Percentiles rank a stretch among this genome's conserved stretches.
Conservation (phyloP, 108 stramenopile species). For the Fragilaria radians region DNA sequence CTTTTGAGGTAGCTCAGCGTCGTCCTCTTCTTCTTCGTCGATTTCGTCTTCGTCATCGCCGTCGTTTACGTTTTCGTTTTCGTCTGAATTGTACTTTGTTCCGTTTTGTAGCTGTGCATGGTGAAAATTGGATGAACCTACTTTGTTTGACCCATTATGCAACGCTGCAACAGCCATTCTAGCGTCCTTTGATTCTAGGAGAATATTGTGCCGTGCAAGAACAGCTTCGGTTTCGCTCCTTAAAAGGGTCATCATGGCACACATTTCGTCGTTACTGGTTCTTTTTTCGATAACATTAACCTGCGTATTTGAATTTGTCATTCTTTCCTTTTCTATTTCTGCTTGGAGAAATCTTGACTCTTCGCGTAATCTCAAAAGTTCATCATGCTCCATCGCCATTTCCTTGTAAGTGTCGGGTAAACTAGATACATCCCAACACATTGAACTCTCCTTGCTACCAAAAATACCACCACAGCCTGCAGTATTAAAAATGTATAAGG, state of each 20-base stretch:
- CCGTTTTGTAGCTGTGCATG: background rate
- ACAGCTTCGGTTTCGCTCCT: slow-evolving; percentile 87
- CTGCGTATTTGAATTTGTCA: slow-evolving; percentile 48
- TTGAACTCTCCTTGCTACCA: slow-evolving; percentile 21
- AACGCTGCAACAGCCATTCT: slow-evolving; percentile 42
- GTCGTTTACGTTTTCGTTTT: slow-evolving; percentile 7
- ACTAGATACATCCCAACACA: slow-evolving; percentile 51
- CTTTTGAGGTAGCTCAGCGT: background rate
- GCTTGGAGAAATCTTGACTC: slow-evolving; percentile 43
- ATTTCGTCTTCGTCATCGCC: slow-evolving; percentile 12
- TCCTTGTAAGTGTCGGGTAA: slow-evolving; percentile 35
- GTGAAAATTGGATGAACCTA: too few species aligned
- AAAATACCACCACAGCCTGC: slow-evolving; percentile 6
- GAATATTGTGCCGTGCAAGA: slow-evolving; percentile 64
- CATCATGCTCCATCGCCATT: slow-evolving; percentile 19
- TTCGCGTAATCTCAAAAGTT: slow-evolving; percentile 24
- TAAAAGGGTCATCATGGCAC: slow-evolving; percentile 69
- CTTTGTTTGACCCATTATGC: slow-evolving; percentile 29
- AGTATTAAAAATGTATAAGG: slow-evolving; percentile 2
- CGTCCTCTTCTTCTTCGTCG: slow-evolving; percentile 3
- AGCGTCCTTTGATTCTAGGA: slow-evolving; percentile 64
- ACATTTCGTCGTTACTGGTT: slow-evolving; percentile 60
- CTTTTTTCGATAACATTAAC: slow-evolving; percentile 42
- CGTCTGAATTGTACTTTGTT: background rate
- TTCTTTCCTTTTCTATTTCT: slow-evolving; percentile 51